Conservation (phyloP, 2,329 filamentous ascomycete genomes). For the Microcera coccophila region DNA sequence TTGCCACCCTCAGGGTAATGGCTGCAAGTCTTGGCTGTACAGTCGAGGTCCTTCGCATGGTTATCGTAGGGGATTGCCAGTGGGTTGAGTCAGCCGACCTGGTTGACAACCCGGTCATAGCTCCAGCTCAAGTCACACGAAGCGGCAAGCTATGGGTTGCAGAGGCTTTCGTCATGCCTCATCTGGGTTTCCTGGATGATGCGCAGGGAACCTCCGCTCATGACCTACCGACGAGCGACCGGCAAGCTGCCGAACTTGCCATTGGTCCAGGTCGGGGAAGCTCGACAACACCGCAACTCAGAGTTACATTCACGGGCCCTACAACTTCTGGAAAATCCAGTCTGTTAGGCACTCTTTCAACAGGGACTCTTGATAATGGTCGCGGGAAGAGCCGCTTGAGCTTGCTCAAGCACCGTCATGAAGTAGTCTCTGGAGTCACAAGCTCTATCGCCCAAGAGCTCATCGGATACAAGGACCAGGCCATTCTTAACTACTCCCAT, state of each 20-base stretch:
- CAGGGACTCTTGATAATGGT: conserved; percentile 85
- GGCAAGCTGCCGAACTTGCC: conserved; percentile 9
- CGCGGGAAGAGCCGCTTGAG: conserved; percentile 85
- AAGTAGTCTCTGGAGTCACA: conserved; percentile 86
- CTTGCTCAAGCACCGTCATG: conserved; percentile 86
- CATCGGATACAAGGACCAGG: conserved; percentile 67
- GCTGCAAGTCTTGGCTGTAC: conserved; percentile 85
- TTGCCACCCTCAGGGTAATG: conserved; percentile 83
- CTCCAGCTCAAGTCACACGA: conserved; percentile 20
- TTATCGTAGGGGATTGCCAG: conserved; percentile 81
- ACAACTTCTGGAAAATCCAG: conserved; percentile 93
- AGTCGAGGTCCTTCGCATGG: conserved; percentile 75
- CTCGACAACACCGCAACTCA: conserved; percentile 68
- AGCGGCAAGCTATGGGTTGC: conserved; percentile 73
- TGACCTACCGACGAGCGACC: conserved; percentile 2
- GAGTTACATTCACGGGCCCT: conserved; percentile 82
- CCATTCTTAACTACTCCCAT: conserved; percentile 77
- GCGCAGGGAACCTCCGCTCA: conserved; percentile 4
- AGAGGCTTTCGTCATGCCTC: conserved; percentile 82
- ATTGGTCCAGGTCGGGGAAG: conserved; percentile 39
- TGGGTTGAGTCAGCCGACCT: conserved; percentile 51
- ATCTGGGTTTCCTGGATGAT: conserved; percentile 43
- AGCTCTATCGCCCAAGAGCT: conserved; percentile 94
- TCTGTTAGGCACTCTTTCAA: conserved; percentile 81
- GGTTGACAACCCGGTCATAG: conserved; percentile 24